Percentiles rank a stretch among this genome's conserved stretches.
Evolutionary conservation across 2,329 filamentous ascomycete species (phyloP).

Genomic region (Penicillium sp.): DNA sequence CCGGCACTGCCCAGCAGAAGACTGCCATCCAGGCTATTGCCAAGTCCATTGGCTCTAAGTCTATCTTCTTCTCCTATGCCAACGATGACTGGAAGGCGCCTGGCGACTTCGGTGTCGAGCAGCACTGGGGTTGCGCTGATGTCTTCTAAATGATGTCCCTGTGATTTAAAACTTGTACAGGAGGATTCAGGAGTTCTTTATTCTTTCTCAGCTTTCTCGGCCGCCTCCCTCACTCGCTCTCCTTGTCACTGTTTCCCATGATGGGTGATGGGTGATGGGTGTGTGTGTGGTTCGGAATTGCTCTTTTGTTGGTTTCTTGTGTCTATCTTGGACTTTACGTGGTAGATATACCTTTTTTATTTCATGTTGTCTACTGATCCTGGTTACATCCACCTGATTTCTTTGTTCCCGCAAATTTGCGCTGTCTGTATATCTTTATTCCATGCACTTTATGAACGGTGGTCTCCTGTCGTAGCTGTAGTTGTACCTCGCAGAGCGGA

Average conservation of each 20-base stretch:
- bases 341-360: constrained; percentile 36
- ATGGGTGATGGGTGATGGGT: no score
- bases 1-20: constrained; percentile 69
- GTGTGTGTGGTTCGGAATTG: no score
- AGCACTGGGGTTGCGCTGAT: constrained; percentile 72
- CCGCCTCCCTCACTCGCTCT: no score
- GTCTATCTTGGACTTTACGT: constrained; percentile 29
- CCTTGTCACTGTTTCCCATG: no score
- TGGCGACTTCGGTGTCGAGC: constrained; percentile 74
- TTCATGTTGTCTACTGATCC: constrained; percentile 34
- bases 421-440: constrained; percentile 30
- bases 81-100: constrained; percentile 82
- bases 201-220: constrained; percentile 14
- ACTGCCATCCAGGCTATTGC: constrained; percentile 74
- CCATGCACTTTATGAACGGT: constrained; percentile 25
- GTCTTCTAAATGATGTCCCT: constrained; percentile 50
- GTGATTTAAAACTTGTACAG: constrained; percentile 31
- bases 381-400: constrained; percentile 28
- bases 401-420: constrained; percentile 22
- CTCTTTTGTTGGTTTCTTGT: constrained; percentile 27
- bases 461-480: constrained; percentile 7
- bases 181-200: constrained; percentile 28
- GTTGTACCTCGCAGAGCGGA: constrained; percentile 2
- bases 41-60: constrained; percentile 65
- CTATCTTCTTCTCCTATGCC: constrained; percentile 79